Evolutionary conservation across 331 rosid species (phyloP).

Genomic region (Quercus phellos): DNA sequence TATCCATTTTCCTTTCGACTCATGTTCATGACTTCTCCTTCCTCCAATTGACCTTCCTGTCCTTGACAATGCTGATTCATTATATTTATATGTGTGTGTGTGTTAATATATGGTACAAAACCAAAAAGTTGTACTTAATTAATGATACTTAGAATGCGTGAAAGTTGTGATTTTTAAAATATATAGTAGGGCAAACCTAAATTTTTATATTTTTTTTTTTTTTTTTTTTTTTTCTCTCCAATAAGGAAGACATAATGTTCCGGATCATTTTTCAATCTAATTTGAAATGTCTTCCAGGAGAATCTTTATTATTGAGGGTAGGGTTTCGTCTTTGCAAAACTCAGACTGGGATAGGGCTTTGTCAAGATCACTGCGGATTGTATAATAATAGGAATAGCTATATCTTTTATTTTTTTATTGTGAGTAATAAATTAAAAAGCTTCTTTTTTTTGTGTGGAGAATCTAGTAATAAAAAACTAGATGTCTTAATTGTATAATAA

Average conservation of each 20-base stretch:
- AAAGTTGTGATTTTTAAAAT: neutral
- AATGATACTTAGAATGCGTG: neutral
- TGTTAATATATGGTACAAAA: neutral
- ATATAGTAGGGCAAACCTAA: neutral
- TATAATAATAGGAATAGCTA: neutral
- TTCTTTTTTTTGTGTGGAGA: too few relatives aligned
- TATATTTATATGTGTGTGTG: too few relatives aligned
- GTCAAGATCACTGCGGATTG: neutral
- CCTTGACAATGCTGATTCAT: neutral
- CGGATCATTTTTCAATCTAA: neutral
- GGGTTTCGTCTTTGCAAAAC: neutral
- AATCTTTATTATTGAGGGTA: neutral
- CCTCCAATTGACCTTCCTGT: neutral
- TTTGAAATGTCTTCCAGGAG: neutral
- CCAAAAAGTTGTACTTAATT: neutral
- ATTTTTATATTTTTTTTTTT: too few relatives aligned
- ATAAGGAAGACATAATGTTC: neutral
- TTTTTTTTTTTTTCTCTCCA: neutral
- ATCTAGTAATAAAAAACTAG: too few relatives aligned
- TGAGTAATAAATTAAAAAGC: too few relatives aligned
- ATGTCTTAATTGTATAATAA: neutral
- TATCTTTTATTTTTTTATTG: too few relatives aligned
- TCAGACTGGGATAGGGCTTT: neutral
- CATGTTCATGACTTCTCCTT: neutral
- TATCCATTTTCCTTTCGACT: conserved; percentile 8